phyloP scores from a whole-genome alignment of 2,329 filamentous ascomycete genomes.

The Knufia fluminis region DNA sequence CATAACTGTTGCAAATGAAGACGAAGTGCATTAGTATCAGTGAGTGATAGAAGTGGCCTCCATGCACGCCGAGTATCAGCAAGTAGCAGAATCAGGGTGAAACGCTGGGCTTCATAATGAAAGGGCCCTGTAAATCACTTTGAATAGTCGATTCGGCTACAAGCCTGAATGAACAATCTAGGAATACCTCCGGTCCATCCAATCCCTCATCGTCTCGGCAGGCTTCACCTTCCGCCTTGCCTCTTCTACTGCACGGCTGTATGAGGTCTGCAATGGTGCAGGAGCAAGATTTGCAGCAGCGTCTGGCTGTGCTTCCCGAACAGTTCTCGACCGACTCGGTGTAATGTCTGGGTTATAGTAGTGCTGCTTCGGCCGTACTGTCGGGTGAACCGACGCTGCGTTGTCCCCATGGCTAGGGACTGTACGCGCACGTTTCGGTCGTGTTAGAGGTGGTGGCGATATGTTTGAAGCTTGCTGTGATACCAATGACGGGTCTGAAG shows the following conservation, averaged over 20 bases:
- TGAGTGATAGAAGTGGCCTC: too few species aligned
- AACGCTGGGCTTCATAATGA: too few species aligned
- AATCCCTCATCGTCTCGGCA: slow-evolving; percentile 8
- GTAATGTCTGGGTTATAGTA: slow-evolving; percentile 7
- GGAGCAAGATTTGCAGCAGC: not conserved
- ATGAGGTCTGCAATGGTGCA: not conserved
- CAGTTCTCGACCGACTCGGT: slow-evolving; percentile 5
- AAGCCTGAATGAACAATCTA: too few species aligned
- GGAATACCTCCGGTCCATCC: not conserved
- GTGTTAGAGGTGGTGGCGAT: not conserved
- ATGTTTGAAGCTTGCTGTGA: not conserved
- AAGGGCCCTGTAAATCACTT: too few species aligned
- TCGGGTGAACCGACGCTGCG: not conserved
- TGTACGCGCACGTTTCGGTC: not conserved
- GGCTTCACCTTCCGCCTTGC: slow-evolving; percentile 3
- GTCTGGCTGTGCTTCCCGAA: not conserved
- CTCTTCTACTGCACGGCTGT: slow-evolving; percentile 6
- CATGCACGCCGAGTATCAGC: too few species aligned
- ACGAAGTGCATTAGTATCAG: too few species aligned
- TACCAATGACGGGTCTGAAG: not conserved
- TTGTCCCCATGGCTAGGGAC: not conserved
- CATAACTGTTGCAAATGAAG: too few species aligned
- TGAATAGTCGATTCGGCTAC: too few species aligned
- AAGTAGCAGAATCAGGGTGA: too few species aligned
- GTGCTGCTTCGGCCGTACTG: slow-evolving; percentile 4